These are phyloP conservation scores for Fusarium guadeloupense DNA, from an alignment of 2,329 filamentous ascomycete genomes.

Conservation along the genomic window DNA sequence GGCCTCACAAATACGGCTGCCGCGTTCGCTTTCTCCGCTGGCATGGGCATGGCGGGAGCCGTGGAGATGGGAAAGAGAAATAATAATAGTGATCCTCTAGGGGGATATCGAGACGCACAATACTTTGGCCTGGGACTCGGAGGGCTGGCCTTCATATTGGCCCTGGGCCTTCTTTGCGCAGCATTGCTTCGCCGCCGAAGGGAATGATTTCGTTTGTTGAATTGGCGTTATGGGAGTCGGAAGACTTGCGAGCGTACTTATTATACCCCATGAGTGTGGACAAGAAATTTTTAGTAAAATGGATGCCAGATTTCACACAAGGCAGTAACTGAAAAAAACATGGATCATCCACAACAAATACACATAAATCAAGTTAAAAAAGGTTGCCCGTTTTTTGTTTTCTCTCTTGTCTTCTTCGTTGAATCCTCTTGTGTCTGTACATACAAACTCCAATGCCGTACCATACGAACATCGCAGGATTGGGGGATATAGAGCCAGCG, in stretches of 20 bases:
- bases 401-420: constrained; percentile 38
- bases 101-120: constrained; percentile 38
- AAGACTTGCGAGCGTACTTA: neutral
- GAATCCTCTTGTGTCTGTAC: constrained; percentile 41
- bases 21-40: constrained; percentile 35
- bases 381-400: constrained; percentile 35
- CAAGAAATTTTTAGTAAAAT: neutral
- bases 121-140: constrained; percentile 39
- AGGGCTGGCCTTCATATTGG: constrained; percentile 34
- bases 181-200: constrained; percentile 31
- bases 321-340: neutral
- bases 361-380: constrained; percentile 30
- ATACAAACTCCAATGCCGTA: constrained; percentile 43
- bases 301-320: neutral
- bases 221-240: constrained; percentile 1
- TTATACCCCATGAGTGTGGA: constrained; percentile 26
- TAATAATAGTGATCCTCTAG: constrained; percentile 15
- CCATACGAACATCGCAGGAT: constrained; percentile 25
- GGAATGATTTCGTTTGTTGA: constrained; percentile 4
- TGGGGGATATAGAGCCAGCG: constrained; percentile 34
- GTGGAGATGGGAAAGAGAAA: constrained; percentile 30
- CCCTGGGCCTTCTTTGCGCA: constrained; percentile 29
- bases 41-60: constrained; percentile 40
- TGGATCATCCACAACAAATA: constrained; percentile 7
- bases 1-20: constrained; percentile 31